Percentiles rank a stretch among this genome's conserved stretches.
Evolutionary conservation across 1,284 basidiomycete genomes (phyloP).

Genomic region (Microbotryum silenes-acaulis): DNA sequence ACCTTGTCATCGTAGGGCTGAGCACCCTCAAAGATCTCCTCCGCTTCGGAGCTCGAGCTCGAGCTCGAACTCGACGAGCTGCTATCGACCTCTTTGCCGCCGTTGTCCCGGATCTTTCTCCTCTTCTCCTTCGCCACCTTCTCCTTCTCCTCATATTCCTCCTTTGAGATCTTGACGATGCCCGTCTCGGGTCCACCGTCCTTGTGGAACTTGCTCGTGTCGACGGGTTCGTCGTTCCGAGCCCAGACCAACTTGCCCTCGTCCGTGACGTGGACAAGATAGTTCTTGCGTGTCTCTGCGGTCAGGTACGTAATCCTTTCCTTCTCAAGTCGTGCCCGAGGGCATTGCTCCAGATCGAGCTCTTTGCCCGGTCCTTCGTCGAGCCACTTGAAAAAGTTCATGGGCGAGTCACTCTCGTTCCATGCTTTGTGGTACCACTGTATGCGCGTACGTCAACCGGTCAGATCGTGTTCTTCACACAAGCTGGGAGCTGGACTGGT

Average conservation of each 20-base stretch:
- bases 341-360: conserved; percentile 57
- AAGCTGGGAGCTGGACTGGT: conserved; percentile 29
- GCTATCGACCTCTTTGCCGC: conserved; percentile 15
- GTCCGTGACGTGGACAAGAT: conserved; percentile 56
- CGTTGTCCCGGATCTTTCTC: conserved; percentile 5
- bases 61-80: conserved; percentile 19
- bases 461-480: not conserved
- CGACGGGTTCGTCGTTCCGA: conserved; percentile 52
- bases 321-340: conserved; percentile 58
- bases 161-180: conserved; percentile 36
- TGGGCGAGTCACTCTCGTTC: conserved; percentile 55
- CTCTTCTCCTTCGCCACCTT: conserved; percentile 18
- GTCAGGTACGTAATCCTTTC: conserved; percentile 57
- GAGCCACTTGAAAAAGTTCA: conserved; percentile 69
- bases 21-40: conserved; percentile 14
- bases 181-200: conserved; percentile 37
- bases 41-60: conserved; percentile 8
- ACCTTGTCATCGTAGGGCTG: conserved; percentile 27
- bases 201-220: conserved; percentile 36
- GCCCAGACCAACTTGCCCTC: conserved; percentile 66
- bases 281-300: conserved; percentile 62
- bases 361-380: conserved; percentile 61
- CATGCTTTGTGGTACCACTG: conserved; percentile 56
- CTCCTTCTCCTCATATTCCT: conserved; percentile 21
- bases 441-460: conserved; percentile 4